Evolutionary conservation across 257 asterid genomes (phyloP), one percentile per base, ranked within the genome.

Genomic region (Solanum pinnatisectum): DNA sequence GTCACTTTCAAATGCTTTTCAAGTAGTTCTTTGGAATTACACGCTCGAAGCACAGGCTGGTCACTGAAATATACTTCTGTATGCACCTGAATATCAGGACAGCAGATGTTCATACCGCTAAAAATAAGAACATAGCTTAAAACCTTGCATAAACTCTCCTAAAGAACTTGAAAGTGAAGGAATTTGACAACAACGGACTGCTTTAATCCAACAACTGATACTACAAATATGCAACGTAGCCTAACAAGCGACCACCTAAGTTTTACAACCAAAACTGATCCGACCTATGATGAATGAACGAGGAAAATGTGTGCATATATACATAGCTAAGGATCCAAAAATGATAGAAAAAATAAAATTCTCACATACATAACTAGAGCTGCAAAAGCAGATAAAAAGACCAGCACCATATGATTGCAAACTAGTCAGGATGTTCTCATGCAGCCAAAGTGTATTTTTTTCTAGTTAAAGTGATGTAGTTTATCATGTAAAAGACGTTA

Each of bases 11-110:
- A 90, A 93, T 97, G 99, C 73, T 90, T 94, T 39, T 96, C 97
- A 83, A 96, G 98, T 85, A 94, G 86, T 87, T 92, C 97, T 91
- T 93, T 97, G n/a, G 98, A 90, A 90, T 97, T 97, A 94, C 95
- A 94, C 88, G 98, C 91, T 91, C 99, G 94, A 46, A 93, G 97
- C 84, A 96, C 98, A 25, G 93, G 92, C 16, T 98, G 93, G 59
- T 96, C 98, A 88, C 99, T 97, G 87, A 97, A 97, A 92, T 90
- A 95, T 83, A 97, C 86, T 91, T 97, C 99, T 10, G 99, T 97
- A 81, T 97, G 99, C 86, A 97, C 99, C 98, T 97, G 92, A 59
- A 52, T 35, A 79, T 27, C 16, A 86, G 23, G 37, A 78, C 32
- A 84, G 76, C 22, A 71, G 32, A 67, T 85, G 67, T 42, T 52